Evolutionary conservation across 495 filamentous ascomycete genomes (phyloP).

Genomic region (Penicillium silybi): DNA sequence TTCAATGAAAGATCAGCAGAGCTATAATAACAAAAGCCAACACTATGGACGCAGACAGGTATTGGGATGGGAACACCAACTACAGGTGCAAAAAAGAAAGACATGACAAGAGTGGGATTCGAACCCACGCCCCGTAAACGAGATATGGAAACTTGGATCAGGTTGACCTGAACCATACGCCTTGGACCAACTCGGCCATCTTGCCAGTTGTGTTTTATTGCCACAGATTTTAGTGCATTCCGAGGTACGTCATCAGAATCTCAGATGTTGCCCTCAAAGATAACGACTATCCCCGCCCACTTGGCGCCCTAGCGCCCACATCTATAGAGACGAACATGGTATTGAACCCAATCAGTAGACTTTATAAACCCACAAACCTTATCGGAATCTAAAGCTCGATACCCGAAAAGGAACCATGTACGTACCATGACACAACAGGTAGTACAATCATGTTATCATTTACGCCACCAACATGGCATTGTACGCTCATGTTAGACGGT

Average conservation of each 20-base stretch:
- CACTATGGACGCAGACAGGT: too few species aligned
- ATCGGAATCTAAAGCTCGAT: background rate
- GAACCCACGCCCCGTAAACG: constrained; percentile 35
- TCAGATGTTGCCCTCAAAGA: background rate
- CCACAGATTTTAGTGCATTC: background rate
- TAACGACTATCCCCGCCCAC: background rate
- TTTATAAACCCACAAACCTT: background rate
- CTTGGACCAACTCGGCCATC: constrained; percentile 32
- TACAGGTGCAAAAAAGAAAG: constrained; percentile 1
- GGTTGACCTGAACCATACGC: constrained; percentile 28
- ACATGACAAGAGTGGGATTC: constrained; percentile 45
- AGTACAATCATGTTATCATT: background rate
- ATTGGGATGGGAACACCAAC: too few species aligned
- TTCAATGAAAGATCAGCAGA: too few species aligned
- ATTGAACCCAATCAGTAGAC: background rate
- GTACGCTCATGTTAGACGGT: background rate
- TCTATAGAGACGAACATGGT: background rate
- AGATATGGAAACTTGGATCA: constrained; percentile 9
- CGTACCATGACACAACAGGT: background rate
- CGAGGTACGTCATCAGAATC: too few species aligned
- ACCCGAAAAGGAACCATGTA: background rate
- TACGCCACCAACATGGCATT: background rate
- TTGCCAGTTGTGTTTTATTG: constrained; percentile 5
- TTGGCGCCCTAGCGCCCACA: background rate
- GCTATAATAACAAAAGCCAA: too few species aligned